Conservation (phyloP, 306 rosid species). For the Ammopiptanthus mongolicus region DNA sequence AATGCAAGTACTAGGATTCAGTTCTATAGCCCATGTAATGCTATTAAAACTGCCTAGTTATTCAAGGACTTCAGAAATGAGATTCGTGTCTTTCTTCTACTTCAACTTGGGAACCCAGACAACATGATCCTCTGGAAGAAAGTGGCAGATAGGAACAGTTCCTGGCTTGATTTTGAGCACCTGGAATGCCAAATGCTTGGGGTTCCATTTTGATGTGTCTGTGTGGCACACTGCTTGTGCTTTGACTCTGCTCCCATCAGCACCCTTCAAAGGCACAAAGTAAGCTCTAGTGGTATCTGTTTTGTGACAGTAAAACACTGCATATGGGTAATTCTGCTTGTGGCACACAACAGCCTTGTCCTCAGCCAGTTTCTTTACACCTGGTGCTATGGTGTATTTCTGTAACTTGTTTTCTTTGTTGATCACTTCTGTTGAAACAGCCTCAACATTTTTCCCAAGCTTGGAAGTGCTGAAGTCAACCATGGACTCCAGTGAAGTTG, state of each 20-base stretch:
- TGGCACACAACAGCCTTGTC: slow-evolving; percentile 56
- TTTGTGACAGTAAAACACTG: slow-evolving; percentile 79
- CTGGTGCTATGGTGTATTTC: slow-evolving; percentile 32
- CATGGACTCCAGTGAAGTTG: slow-evolving; percentile 90
- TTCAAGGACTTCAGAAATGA: neutral
- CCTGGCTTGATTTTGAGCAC: slow-evolving; percentile 78
- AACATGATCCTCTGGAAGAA: slow-evolving; percentile 78
- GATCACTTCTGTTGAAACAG: slow-evolving; percentile 64
- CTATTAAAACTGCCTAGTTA: neutral
- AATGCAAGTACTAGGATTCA: neutral
- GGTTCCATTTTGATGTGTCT: slow-evolving; percentile 80
- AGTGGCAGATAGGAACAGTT: slow-evolving; percentile 75
- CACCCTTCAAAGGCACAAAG: slow-evolving; percentile 51
- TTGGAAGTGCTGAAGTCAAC: slow-evolving; percentile 61
- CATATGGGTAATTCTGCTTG: slow-evolving; percentile 57
- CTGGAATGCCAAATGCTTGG: slow-evolving; percentile 82
- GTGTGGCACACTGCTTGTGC: slow-evolving; percentile 76
- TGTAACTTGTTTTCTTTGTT: slow-evolving; percentile 39
- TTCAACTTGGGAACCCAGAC: slow-evolving; percentile 54
- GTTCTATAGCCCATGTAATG: neutral
- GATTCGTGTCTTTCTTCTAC: slow-evolving; percentile 14
- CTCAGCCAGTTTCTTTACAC: slow-evolving; percentile 38
- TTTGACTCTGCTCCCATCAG: slow-evolving; percentile 52
- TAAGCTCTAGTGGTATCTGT: slow-evolving; percentile 35
- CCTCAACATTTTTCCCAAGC: slow-evolving; percentile 51